Evolutionary conservation across 371 early-diverging fungal genomes (phyloP).

Genomic region (Sporodiniella umbellata): DNA sequence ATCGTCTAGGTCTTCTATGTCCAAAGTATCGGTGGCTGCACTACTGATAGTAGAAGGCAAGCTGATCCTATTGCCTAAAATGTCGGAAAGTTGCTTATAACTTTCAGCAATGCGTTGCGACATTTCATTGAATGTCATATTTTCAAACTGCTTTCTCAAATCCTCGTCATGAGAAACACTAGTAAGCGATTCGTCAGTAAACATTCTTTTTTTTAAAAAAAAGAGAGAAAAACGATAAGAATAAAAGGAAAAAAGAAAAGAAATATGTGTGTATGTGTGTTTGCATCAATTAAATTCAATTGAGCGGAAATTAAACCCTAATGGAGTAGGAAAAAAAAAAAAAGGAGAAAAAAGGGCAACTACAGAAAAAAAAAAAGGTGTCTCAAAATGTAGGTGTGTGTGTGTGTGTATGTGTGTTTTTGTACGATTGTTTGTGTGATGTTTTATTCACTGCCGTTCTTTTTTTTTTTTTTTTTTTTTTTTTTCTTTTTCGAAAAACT

Average conservation of each 20-base stretch:
- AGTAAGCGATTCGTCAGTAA: neutral
- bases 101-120: conserved; percentile 37
- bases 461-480: neutral
- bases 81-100: conserved; percentile 33
- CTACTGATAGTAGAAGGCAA: conserved; percentile 12
- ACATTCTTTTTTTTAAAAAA: neutral
- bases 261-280: neutral
- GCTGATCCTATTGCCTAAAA: conserved; percentile 32
- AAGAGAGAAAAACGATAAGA: conserved; percentile 1
- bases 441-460: neutral
- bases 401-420: too few species aligned
- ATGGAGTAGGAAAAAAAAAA: too few species aligned
- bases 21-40: conserved; percentile 7
- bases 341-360: too few species aligned
- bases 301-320: neutral
- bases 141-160: conserved; percentile 38
- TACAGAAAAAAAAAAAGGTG: too few species aligned
- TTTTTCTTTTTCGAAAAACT: neutral
- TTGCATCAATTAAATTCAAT: too few species aligned
- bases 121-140: conserved; percentile 44
- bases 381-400: too few species aligned
- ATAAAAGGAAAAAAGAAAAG: neutral
- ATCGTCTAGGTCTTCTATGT: conserved; percentile 12
- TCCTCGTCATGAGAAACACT: conserved; percentile 1
- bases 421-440: too few species aligned